A percentile compares a stretch with the other conserved stretches of the same genome.
These are phyloP conservation scores for Incumbomyces lentus DNA, from an alignment of 2,329 filamentous ascomycete genomes.

Conservation along the genomic window DNA sequence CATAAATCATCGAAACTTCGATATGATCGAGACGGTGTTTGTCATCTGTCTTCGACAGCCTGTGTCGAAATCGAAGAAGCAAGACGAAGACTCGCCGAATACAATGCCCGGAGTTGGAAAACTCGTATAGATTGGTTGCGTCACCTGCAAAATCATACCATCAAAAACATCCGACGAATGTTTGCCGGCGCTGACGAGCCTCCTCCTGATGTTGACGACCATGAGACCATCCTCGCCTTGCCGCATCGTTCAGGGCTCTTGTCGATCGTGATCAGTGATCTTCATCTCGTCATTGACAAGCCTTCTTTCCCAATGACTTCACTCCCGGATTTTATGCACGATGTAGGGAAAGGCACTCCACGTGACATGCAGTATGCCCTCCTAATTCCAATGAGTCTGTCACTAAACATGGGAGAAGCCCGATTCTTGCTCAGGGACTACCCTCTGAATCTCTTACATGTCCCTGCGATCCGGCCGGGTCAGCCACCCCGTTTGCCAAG, in stretches of 20 bases:
- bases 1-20: slow-evolving; percentile 29
- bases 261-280: slow-evolving; percentile 68
- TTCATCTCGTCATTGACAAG: slow-evolving; percentile 80
- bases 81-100: slow-evolving; percentile 59
- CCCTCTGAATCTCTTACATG: slow-evolving; percentile 80
- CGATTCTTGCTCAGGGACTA: slow-evolving; percentile 84
- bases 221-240: slow-evolving; percentile 75
- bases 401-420: slow-evolving; percentile 82
- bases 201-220: slow-evolving; percentile 70
- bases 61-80: slow-evolving; percentile 69
- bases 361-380: slow-evolving; percentile 81
- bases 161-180: slow-evolving; percentile 64
- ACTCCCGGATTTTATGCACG: slow-evolving; percentile 72
- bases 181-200: slow-evolving; percentile 77
- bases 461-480: slow-evolving; percentile 67
- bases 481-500: slow-evolving; percentile 74
- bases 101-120: slow-evolving; percentile 89
- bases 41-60: slow-evolving; percentile 59
- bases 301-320: slow-evolving; percentile 79
- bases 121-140: slow-evolving; percentile 73
- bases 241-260: slow-evolving; percentile 76
- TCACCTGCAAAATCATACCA: slow-evolving; percentile 57
- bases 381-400: slow-evolving; percentile 78
- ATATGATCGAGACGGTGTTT: slow-evolving; percentile 73
- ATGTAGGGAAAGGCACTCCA: slow-evolving; percentile 94